phyloP scores from a whole-genome alignment of 495 filamentous ascomycete genomes.

The Apiosordaria backusii region DNA sequence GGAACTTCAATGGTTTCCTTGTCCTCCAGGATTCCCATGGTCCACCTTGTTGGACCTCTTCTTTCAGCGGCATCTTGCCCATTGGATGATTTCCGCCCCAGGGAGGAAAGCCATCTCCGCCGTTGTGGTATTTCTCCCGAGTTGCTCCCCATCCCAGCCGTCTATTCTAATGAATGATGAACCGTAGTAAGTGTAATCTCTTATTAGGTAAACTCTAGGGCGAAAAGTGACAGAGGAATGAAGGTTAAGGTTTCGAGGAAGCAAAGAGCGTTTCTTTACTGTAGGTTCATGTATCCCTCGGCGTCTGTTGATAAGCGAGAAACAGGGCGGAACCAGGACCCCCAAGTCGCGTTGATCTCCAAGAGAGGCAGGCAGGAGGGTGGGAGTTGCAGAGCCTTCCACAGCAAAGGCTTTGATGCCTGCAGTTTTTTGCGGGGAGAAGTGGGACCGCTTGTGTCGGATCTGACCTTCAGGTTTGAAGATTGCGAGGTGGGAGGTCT shows the following conservation, averaged over 20 bases:
- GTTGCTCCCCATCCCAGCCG: not conserved
- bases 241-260: not conserved
- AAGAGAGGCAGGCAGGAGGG: not conserved
- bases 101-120: slow-evolving; percentile 21
- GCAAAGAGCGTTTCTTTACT: not conserved
- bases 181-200: not conserved
- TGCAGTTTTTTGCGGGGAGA: not conserved
- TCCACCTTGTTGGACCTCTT: slow-evolving; percentile 51
- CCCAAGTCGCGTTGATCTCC: not conserved
- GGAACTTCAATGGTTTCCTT: slow-evolving; percentile 84
- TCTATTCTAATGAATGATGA: not conserved
- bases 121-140: not conserved
- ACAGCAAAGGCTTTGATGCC: not conserved
- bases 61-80: slow-evolving; percentile 13
- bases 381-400: not conserved
- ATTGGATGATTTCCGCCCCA: slow-evolving; percentile 11
- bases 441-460: not conserved
- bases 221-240: not conserved
- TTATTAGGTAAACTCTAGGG: not conserved
- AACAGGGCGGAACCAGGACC: not conserved
- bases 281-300: not conserved
- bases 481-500: not conserved
- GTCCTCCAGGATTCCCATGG: slow-evolving; percentile 81
- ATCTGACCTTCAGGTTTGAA: not conserved
- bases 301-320: not conserved